Evolutionary conservation across 2,329 filamentous ascomycete species (phyloP), one percentile per base, ranked within the genome.

Genomic region (Metarhizium album): DNA sequence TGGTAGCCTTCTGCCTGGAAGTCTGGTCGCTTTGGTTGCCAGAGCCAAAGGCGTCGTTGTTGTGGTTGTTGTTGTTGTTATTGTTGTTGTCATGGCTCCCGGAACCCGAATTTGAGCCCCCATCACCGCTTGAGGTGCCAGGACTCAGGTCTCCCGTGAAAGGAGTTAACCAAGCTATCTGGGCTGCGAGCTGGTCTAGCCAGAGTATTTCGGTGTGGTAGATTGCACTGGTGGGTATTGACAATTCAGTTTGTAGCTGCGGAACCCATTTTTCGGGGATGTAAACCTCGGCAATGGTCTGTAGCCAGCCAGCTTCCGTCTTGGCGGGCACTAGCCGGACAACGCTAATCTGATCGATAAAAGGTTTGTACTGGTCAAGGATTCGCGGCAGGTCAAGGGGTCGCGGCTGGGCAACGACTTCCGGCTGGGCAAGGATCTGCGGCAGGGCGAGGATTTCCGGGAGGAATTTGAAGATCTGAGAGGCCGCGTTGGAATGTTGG

Each of bases 401-500:
- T n/a, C n/a, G n/a, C n/a, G n/a, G n/a, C n/a, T n/a, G n/a, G n/a
- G n/a, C n/a, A n/a, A n/a, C n/a, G n/a, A n/a, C n/a, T n/a, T n/a
- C n/a, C n/a, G n/a, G n/a, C n/a, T n/a, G n/a, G n/a, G n/a, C n/a
- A n/a, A n/a, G n/a, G n/a, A n/a, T n/a, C n/a, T n/a, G n/a, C n/a
- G n/a, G n/a, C n/a, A n/a, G n/a, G 2, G 78, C 72, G 47, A 95
- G 74, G 56, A 87, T 88, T 48, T 74, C 59, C 0, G 90, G 90
- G 3, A 96, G 73, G 57, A 80, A 86, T 49, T 79, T 70, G 72
- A 96, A 95, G 61, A 98, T 87, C 68, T 97, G 91, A 38, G 81
- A 81, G 4, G 88, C 86, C 18, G 90, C 86, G 56, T 84, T 75
- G 14, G 81, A 74, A 55, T 85, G 82, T 22, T 72, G 73, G 11